A percentile compares a stretch with the other conserved stretches of the same genome.
Conservation (phyloP, 345 rosid genomes). For the Eucalyptus erythrocorys region DNA sequence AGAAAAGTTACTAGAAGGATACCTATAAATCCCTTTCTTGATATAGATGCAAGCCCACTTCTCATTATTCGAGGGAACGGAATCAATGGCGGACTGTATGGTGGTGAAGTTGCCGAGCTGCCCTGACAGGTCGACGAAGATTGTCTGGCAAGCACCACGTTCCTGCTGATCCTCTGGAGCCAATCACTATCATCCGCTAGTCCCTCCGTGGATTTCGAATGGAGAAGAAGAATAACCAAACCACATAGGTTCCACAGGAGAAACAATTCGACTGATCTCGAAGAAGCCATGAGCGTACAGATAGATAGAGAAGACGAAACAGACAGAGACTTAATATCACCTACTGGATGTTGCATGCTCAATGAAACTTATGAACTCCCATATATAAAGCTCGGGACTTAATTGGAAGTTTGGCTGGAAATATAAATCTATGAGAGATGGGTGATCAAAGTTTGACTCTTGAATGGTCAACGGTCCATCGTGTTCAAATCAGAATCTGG, state of each 20-base stretch:
- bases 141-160: not conserved
- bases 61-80: constrained; percentile 26
- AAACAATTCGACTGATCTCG: not conserved
- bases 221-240: not conserved
- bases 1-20: not conserved
- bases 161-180: not conserved
- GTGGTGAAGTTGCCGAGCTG: constrained; percentile 29
- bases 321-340: not conserved
- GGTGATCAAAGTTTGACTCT: not conserved
- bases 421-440: not conserved
- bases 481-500: not conserved
- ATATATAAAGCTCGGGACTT: not conserved
- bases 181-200: not conserved
- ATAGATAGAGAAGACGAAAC: not conserved
- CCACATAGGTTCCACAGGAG: not conserved
- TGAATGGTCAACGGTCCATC: not conserved
- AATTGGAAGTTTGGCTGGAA: not conserved
- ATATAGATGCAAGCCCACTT: constrained; percentile 44
- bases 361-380: not conserved
- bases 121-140: constrained; percentile 36
- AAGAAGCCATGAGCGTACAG: not conserved
- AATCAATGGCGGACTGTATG: constrained; percentile 52
- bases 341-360: not conserved
- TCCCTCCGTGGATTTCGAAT: not conserved
- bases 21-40: constrained; percentile 45